Percentiles rank a stretch among this genome's conserved stretches.
These are phyloP conservation scores for Salicornia ramosissima DNA, from an alignment of 148 eudicot species.

Conservation along the genomic window DNA sequence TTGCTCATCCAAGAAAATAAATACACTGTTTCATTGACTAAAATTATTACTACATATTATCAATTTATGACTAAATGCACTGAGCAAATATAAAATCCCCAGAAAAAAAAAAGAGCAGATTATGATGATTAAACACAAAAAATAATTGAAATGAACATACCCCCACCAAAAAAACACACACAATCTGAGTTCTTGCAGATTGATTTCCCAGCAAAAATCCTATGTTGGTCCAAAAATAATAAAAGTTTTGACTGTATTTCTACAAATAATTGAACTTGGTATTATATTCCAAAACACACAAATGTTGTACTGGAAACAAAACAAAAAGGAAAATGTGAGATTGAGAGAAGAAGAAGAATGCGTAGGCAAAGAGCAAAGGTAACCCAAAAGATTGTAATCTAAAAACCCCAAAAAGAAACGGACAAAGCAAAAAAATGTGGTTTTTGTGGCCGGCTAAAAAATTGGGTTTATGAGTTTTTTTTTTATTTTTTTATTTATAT, in stretches of 20 bases:
- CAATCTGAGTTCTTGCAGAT: slow-evolving; percentile 11
- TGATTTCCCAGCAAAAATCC: slow-evolving; percentile 7
- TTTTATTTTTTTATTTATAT: not conserved
- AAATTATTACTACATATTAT: not conserved
- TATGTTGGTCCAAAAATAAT: not conserved
- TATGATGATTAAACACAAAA: not conserved
- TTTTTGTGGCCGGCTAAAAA: slow-evolving; percentile 10
- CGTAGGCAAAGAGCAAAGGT: slow-evolving; percentile 30
- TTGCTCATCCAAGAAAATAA: slow-evolving; percentile 1
- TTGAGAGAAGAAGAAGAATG: slow-evolving; percentile 8
- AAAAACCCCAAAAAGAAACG: not conserved
- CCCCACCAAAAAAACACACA: slow-evolving; percentile 6
- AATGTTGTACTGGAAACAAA: not conserved
- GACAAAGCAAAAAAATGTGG: slow-evolving; percentile 1
- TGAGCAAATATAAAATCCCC: not conserved
- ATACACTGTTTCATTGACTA: slow-evolving; percentile 24
- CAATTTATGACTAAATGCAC: too few relatives aligned
- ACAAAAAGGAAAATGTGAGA: not conserved
- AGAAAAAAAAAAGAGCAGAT: not conserved
- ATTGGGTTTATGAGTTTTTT: not conserved
- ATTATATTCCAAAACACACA: not conserved
- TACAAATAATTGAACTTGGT: not conserved
- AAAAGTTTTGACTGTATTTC: slow-evolving; percentile 22
- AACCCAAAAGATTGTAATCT: not conserved
- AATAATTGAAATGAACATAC: slow-evolving; percentile 4